A percentile compares a stretch with the other conserved stretches of the same genome.
Conservation (phyloP, 2,329 filamentous ascomycete genomes). For the Xylaria sp. region DNA sequence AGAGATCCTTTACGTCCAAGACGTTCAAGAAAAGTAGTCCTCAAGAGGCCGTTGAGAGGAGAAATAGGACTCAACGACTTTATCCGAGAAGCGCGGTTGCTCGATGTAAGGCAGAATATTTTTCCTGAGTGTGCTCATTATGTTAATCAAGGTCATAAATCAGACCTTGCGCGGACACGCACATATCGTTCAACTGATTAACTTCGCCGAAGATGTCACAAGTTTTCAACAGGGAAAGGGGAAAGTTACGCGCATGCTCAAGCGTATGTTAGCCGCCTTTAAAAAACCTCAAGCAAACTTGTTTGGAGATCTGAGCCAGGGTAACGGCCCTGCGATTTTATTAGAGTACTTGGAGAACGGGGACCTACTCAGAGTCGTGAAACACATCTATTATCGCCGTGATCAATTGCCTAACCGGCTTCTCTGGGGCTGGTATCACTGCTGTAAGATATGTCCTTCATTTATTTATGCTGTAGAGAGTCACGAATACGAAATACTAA, state of each 20-base stretch:
- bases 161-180: neutral
- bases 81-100: neutral
- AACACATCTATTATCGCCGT: neutral
- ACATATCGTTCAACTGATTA: slow-evolving; percentile 19
- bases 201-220: neutral
- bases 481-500: slow-evolving; percentile 3
- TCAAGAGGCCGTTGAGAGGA: slow-evolving; percentile 18
- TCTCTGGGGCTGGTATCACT: slow-evolving; percentile 31
- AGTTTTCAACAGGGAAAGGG: neutral
- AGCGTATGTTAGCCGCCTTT: neutral
- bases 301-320: neutral
- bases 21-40: slow-evolving; percentile 11
- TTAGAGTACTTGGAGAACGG: slow-evolving; percentile 27
- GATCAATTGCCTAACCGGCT: slow-evolving; percentile 25
- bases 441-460: slow-evolving; percentile 20
- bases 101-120: neutral
- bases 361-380: neutral
- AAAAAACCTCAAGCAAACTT: slow-evolving; percentile 3
- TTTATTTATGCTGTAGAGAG: neutral
- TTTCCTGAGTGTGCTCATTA: neutral
- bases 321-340: slow-evolving; percentile 14
- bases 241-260: neutral
- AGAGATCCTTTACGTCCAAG: neutral
- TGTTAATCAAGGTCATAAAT: neutral
- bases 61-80: neutral